A percentile compares a stretch with the other conserved stretches of the same genome.
Conservation (phyloP, 495 filamentous ascomycete species). For the Penicillium dipodomyicola region DNA sequence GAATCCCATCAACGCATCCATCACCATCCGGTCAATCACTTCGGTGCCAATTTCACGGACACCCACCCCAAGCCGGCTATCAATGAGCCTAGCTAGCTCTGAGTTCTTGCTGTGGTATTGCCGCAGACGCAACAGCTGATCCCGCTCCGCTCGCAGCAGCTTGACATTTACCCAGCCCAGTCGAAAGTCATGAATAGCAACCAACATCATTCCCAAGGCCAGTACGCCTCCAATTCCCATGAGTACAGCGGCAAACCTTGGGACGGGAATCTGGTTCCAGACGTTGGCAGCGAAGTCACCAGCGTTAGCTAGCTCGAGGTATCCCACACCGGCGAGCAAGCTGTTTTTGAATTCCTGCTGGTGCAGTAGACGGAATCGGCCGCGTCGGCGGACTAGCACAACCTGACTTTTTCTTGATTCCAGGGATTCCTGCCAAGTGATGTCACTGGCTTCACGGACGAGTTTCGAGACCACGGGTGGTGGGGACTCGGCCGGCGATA, state of each 20-base stretch:
- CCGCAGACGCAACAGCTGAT: conserved; percentile 24
- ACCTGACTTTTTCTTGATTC: conserved; percentile 20
- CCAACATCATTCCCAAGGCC: conserved; percentile 43
- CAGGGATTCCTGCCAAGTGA: conserved; percentile 22
- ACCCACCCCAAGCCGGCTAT: conserved; percentile 38
- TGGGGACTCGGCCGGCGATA: conserved; percentile 8
- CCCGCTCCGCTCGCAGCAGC: conserved; percentile 39
- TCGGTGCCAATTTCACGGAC: conserved; percentile 46
- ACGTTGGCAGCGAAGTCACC: conserved; percentile 55
- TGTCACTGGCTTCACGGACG: conserved; percentile 24
- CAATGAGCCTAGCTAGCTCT: conserved; percentile 19
- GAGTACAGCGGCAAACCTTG: conserved; percentile 41
- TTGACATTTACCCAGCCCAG: conserved; percentile 47
- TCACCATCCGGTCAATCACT: conserved; percentile 45
- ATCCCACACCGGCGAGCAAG: conserved; percentile 47
- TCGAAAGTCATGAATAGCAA: conserved; percentile 41
- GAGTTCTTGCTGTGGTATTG: conserved; percentile 20
- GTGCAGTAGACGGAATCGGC: conserved; percentile 23
- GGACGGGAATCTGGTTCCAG: conserved; percentile 50
- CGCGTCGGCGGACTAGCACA: conserved; percentile 19
- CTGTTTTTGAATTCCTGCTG: conserved; percentile 46
- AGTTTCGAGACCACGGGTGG: conserved; percentile 21
- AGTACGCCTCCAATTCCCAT: conserved; percentile 51
- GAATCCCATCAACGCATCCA: conserved; percentile 47
- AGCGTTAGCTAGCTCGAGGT: conserved; percentile 52